phyloP scores from a whole-genome alignment of 345 rosid species.

The Populus alba region DNA sequence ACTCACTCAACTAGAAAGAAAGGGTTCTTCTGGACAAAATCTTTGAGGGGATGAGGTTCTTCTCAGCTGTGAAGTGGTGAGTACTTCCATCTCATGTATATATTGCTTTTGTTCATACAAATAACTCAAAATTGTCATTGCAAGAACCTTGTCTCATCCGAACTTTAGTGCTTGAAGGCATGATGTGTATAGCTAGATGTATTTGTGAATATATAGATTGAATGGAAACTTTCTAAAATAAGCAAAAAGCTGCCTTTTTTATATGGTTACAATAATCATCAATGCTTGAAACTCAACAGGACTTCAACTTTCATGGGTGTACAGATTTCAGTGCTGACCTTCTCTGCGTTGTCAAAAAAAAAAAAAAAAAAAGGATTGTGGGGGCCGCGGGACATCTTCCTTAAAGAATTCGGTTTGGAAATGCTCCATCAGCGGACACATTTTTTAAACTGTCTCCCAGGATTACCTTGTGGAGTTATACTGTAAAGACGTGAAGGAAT shows the following conservation, averaged over 20 bases:
- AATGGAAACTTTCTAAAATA: not conserved
- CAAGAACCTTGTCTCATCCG: not conserved
- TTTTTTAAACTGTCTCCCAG: conserved; percentile 15
- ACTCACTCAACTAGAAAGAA: conserved; percentile 54
- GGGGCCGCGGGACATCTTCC: conserved; percentile 8
- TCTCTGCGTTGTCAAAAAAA: conserved; percentile 15
- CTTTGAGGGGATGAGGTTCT: conserved; percentile 63
- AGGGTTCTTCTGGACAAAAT: conserved; percentile 86
- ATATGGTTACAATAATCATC: not conserved
- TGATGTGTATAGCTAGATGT: not conserved
- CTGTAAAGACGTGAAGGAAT: conserved; percentile 37
- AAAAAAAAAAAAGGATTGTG: conserved; percentile 4
- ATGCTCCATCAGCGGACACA: conserved; percentile 21
- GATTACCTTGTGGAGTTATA: conserved; percentile 28
- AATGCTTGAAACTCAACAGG: not conserved
- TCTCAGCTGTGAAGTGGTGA: conserved; percentile 33
- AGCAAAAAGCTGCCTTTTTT: not conserved
- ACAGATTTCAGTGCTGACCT: conserved; percentile 29
- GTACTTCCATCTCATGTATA: conserved; percentile 7
- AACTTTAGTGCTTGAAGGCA: not conserved
- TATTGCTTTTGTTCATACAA: not conserved
- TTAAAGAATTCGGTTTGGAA: conserved; percentile 8
- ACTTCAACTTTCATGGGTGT: not conserved
- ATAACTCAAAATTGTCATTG: not conserved
- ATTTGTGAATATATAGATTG: not conserved